Percentiles rank a stretch among this genome's conserved stretches.
These are phyloP conservation scores for Clavispora fructus DNA, from an alignment of 805 yeast species.

Conservation along the genomic window DNA sequence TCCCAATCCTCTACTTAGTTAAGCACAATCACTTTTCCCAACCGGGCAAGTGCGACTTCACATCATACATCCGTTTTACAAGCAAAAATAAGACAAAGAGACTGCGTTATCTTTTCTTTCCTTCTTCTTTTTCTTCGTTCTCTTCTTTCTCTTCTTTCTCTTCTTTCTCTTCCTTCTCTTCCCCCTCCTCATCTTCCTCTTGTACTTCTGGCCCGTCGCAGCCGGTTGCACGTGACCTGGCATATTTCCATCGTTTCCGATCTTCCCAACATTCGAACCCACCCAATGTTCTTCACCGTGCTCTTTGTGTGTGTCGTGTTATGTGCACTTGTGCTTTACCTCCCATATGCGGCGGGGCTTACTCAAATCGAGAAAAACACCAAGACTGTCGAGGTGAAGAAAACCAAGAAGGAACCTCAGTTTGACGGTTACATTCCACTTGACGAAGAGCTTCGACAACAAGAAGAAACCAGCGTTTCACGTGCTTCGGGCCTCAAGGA, in stretches of 20 bases:
- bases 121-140: too few relatives aligned
- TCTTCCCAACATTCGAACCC: not conserved
- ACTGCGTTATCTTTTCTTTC: too few relatives aligned
- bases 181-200: too few relatives aligned
- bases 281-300: constrained; percentile 31
- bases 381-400: not conserved
- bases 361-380: constrained; percentile 20
- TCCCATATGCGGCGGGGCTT: constrained; percentile 49
- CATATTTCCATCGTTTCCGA: not conserved
- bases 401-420: constrained; percentile 5
- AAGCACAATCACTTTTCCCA: too few relatives aligned
- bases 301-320: constrained; percentile 39
- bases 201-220: too few relatives aligned
- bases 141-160: too few relatives aligned
- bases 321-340: constrained; percentile 32
- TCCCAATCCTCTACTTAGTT: too few relatives aligned
- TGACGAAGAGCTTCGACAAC: constrained; percentile 24
- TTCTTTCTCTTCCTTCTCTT: too few relatives aligned
- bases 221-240: not conserved
- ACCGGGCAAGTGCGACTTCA: too few relatives aligned
- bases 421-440: constrained; percentile 37
- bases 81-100: too few relatives aligned
- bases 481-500: constrained; percentile 23
- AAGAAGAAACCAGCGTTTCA: constrained; percentile 8
- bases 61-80: too few relatives aligned